Evolutionary conservation across 2,329 filamentous ascomycete species (phyloP), one percentile per base, ranked within the genome.

Genomic region (Phaeosphaeria sp.): DNA sequence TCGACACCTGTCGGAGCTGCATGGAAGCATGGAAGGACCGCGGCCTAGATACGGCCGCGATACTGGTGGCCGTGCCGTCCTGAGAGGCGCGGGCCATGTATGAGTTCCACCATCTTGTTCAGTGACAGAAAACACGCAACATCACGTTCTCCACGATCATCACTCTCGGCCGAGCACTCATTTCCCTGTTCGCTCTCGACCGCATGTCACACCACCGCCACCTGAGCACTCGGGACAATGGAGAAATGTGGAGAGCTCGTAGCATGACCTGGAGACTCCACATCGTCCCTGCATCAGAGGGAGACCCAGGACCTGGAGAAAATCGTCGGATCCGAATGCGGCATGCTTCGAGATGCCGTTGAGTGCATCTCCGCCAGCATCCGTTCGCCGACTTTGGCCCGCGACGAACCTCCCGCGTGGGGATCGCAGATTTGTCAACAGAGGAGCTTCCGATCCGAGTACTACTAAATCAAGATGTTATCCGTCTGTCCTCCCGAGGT

Each of bases 281-380:
- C 63, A 55, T 58, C 25, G 61, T 58, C 66, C 66, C 65, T 69
- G 66, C 65, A 54, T 36, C 13, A 36, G 30, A 36, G 30, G 30
- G 30, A 36, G 11, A 36, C 13, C 13, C 13, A 15, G 30, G 13
- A 36, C 3, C 30, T 9, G 25, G 25, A 27, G 25, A 27, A 5
- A 27, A 4, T 27, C 5, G 25, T 27, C 25, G 25, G 25, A 5
- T 27, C 30, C 30, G 30, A 36, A 36, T 36, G 30, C 13, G 30
- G 30, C 30, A 36, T 36, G 7, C 13, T 36, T 36, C 30, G 30
- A 36, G 30, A 36, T 15, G 30, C 11, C 30, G 5, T 36, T 6
- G 30, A 30, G 6, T 30, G 25, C 25, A 11, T 30, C 11, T 13
- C 30, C 30, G 30, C 30, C 30, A 36, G 30, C 30, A 36, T 36